Percentiles rank a stretch among this genome's conserved stretches.
These are phyloP conservation scores for Macrotyloma uniflorum DNA, from an alignment of 306 rosid species.

Conservation along the genomic window DNA sequence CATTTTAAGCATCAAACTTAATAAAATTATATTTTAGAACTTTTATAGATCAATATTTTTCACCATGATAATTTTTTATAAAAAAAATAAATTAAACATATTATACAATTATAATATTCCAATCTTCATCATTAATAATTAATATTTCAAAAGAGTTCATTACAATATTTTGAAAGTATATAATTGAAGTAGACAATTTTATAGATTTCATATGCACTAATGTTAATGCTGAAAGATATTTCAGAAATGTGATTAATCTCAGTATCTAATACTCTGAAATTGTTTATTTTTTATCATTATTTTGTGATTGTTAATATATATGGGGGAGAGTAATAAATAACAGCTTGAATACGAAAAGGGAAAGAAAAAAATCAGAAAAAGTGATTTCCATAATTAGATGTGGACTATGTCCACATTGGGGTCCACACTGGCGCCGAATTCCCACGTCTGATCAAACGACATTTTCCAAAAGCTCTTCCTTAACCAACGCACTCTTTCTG, in stretches of 20 bases:
- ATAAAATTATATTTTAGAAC: not conserved
- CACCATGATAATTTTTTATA: too few relatives aligned
- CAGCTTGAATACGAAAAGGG: not conserved
- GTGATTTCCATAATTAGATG: not conserved
- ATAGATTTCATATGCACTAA: too few relatives aligned
- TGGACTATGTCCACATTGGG: not conserved
- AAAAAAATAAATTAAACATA: too few relatives aligned
- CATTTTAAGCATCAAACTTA: not conserved
- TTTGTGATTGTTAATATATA: not conserved
- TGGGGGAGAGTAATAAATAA: not conserved
- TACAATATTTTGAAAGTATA: too few relatives aligned
- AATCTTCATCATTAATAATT: too few relatives aligned
- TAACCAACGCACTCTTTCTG: not conserved
- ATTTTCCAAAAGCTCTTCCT: slow-evolving; percentile 5
- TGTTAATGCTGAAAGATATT: too few relatives aligned
- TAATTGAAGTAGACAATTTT: too few relatives aligned
- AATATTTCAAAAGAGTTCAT: too few relatives aligned
- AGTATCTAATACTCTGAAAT: not conserved
- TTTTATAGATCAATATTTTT: not conserved
- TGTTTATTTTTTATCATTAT: too few relatives aligned
- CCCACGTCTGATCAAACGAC: not conserved
- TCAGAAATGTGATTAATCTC: not conserved
- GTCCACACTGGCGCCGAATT: slow-evolving; percentile 23
- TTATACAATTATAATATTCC: too few relatives aligned
- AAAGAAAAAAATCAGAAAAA: not conserved